Conservation (phyloP, 2,329 filamentous ascomycete genomes). For the Fusarium globosum region DNA sequence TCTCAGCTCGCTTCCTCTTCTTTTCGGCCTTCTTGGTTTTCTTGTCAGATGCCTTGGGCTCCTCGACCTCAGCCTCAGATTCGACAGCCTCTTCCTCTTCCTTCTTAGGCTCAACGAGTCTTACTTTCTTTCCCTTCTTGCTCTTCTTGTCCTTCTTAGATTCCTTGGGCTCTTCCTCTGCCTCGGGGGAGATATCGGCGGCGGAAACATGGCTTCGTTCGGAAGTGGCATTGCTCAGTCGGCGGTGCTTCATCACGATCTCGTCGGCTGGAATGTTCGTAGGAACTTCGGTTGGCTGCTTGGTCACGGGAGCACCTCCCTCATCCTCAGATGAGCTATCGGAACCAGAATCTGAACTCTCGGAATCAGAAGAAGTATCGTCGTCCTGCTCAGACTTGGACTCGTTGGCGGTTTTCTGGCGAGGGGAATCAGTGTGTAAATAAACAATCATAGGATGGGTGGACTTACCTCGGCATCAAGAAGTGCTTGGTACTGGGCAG, state of each 20-base stretch:
- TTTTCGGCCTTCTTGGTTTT: conserved; percentile 52
- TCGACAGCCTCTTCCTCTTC: conserved; percentile 40
- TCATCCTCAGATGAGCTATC: conserved; percentile 39
- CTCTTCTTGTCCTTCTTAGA: conserved; percentile 45
- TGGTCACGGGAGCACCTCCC: conserved; percentile 34
- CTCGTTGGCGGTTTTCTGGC: conserved; percentile 27
- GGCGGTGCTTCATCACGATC: conserved; percentile 47
- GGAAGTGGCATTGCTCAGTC: conserved; percentile 47
- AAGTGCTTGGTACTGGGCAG: conserved; percentile 44
- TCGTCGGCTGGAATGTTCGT: conserved; percentile 45
- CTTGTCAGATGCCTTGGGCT: conserved; percentile 39
- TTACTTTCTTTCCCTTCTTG: conserved; percentile 44
- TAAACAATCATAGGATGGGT: not conserved
- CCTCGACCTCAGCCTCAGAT: conserved; percentile 20
- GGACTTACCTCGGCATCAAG: conserved; percentile 39
- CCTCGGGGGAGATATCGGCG: conserved; percentile 23
- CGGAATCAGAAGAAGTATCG: conserved; percentile 39
- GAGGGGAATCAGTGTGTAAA: not conserved
- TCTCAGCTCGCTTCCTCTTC: conserved; percentile 51
- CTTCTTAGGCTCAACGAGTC: conserved; percentile 14
- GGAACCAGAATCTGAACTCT: conserved; percentile 33
- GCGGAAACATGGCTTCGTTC: conserved; percentile 38
- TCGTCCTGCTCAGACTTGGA: conserved; percentile 32
- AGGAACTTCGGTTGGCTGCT: conserved; percentile 37
- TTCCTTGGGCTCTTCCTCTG: conserved; percentile 39